Percentiles rank a stretch among this genome's conserved stretches.
These are phyloP conservation scores for Lodderomyces metapsilosis DNA, from an alignment of 1,139 yeast species.

Conservation along the genomic window DNA sequence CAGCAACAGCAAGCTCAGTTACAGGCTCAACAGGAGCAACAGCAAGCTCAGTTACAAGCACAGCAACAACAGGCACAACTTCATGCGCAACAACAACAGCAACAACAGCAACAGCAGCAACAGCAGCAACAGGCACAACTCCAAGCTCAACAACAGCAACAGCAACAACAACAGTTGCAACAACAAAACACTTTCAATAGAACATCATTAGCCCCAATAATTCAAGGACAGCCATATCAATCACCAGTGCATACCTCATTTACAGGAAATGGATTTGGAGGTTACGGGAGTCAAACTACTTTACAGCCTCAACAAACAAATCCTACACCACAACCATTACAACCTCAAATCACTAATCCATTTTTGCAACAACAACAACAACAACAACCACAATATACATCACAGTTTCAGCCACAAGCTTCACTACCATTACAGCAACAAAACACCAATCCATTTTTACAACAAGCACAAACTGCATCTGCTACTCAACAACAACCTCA, in stretches of 20 bases:
- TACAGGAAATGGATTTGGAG: constrained; percentile 63
- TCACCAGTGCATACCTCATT: constrained; percentile 23
- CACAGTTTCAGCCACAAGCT: constrained; percentile 12
- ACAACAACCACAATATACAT: constrained; percentile 16
- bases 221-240: constrained; percentile 17
- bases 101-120: constrained; percentile 6
- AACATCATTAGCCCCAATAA: constrained; percentile 13
- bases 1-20: constrained; percentile 9
- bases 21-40: constrained; percentile 15
- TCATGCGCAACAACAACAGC: constrained; percentile 14
- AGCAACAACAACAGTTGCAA: neutral
- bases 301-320: constrained; percentile 25
- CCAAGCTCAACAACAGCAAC: neutral
- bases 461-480: constrained; percentile 18
- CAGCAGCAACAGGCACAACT: neutral
- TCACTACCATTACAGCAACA: constrained; percentile 20
- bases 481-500: constrained; percentile 19
- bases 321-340: constrained; percentile 22
- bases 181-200: constrained; percentile 4
- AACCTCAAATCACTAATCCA: constrained; percentile 14
- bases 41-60: constrained; percentile 12
- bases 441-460: constrained; percentile 10
- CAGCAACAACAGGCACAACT: constrained; percentile 12
- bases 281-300: constrained; percentile 34
- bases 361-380: constrained; percentile 9